phyloP scores from a whole-genome alignment of 2,329 filamentous ascomycete genomes.

The Zymoseptoria brevis region DNA sequence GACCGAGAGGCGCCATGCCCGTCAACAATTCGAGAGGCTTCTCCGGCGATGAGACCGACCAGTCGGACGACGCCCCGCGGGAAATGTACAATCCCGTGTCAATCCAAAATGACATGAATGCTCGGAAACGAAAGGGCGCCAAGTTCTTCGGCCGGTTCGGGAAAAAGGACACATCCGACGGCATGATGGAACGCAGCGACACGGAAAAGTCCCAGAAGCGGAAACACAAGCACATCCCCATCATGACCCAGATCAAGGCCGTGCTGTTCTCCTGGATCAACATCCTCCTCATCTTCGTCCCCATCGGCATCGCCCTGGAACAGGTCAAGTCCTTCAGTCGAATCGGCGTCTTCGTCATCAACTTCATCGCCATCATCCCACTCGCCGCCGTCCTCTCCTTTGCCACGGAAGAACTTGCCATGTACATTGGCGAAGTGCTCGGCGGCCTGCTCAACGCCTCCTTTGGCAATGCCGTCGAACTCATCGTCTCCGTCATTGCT shows the following conservation, averaged over 20 bases:
- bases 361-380: conserved; percentile 89
- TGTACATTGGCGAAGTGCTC: conserved; percentile 69
- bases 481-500: conserved; percentile 68
- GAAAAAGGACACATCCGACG: conserved; percentile 13
- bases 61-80: conserved; percentile 2
- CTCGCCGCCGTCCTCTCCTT: conserved; percentile 80
- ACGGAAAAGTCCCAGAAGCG: conserved; percentile 19
- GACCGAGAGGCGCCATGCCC: conserved; percentile 4
- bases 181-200: conserved; percentile 11
- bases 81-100: background rate
- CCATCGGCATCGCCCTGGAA: conserved; percentile 65
- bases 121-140: conserved; percentile 15
- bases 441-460: conserved; percentile 85
- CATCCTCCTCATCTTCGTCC: conserved; percentile 67
- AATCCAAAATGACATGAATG: conserved; percentile 6
- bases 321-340: conserved; percentile 47
- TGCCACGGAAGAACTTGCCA: conserved; percentile 81
- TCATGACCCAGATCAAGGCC: conserved; percentile 53
- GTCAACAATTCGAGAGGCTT: conserved; percentile 11
- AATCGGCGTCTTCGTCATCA: conserved; percentile 66
- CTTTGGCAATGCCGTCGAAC: conserved; percentile 57
- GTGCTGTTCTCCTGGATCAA: conserved; percentile 86
- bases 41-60: conserved; percentile 2
- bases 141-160: conserved; percentile 18
- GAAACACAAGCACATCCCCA: conserved; percentile 21